phyloP scores from a whole-genome alignment of 768 basidiomycete species.

The Phaeotremella fagi region DNA sequence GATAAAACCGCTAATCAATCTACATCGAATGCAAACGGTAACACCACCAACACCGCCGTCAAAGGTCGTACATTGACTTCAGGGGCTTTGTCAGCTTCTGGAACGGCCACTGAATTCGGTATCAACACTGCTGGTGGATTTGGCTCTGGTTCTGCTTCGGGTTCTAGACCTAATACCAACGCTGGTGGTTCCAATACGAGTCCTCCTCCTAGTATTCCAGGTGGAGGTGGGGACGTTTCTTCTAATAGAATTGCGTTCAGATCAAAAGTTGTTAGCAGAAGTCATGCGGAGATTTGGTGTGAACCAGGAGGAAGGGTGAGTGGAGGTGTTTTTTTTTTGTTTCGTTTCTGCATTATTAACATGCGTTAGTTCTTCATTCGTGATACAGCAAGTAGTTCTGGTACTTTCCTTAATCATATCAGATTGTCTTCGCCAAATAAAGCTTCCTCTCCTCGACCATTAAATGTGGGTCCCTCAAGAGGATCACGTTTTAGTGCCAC shows the following conservation, averaged over 20 bases:
- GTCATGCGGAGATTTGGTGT: constrained; percentile 92
- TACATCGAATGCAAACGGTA: background rate
- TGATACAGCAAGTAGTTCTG: constrained; percentile 83
- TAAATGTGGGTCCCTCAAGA: constrained; percentile 53
- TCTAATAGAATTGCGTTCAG: constrained; percentile 89
- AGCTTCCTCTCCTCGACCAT: constrained; percentile 68
- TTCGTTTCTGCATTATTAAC: background rate
- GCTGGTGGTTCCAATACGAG: constrained; percentile 1
- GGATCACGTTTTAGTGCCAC: background rate
- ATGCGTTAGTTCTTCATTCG: constrained; percentile 67
- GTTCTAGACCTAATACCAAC: background rate
- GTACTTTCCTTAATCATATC: constrained; percentile 94
- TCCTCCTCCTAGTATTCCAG: constrained; percentile 28
- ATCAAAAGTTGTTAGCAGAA: constrained; percentile 87
- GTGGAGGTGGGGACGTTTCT: constrained; percentile 51
- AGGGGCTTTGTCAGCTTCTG: constrained; percentile 54
- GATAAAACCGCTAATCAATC: constrained; percentile 55
- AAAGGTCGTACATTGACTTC: constrained; percentile 51
- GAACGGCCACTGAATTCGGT: constrained; percentile 8
- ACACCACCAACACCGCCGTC: background rate
- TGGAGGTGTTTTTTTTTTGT: background rate
- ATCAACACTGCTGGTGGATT: too few relatives aligned
- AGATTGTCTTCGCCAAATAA: constrained; percentile 75
- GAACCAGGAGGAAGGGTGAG: constrained; percentile 50
- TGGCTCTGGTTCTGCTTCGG: background rate